Evolutionary conservation across 2,329 filamentous ascomycete species (phyloP), one percentile per base, ranked within the genome.

Genomic region (Cryphonectria parasitica): DNA sequence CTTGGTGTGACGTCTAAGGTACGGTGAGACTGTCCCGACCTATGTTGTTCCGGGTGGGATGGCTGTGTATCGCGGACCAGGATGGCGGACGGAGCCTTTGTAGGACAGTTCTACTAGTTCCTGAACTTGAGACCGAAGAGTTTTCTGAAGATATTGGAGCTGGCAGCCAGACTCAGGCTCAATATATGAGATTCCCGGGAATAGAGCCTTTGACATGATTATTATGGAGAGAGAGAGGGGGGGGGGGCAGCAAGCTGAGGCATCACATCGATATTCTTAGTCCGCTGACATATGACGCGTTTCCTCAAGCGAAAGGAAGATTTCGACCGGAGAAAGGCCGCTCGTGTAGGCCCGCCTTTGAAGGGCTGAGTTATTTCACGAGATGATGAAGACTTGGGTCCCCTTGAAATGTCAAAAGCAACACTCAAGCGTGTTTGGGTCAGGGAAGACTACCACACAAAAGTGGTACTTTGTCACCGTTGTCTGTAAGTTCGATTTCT

Each of bases 251-350:
- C 43, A 11, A 63, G 31, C 28, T 49, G 25, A 69, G 28, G 39
- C 10, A 19, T n/a, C 22, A 39, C 61, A 61, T 45, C 3, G 15
- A 25, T 39, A 45, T 39, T 25, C 49, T 60, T 56, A 49, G 25
- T 52, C 39, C 6, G 22, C 68, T 66, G 56, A 66, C 56, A 66
- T 56, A 66, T 65, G 64, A 56, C 36, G 17, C n/a, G 34, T 69
- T 69, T 69, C 54, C 58, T 63, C 34, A 69, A 66, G 66, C 66
- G 66, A 63, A 34, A 52, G 66, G 66, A 68, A 52, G n/a, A 28
- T 54, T 62, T 43, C 22, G 39, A 61, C 66, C 58, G 56, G 66
- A 34, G 15, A 56, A 61, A 52, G 41, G 64, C 56, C 49, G 63
- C 17, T 41, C 41, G 41, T 62, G 60, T 68, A 31, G 41, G 41